Base-by-base conservation (phyloP, 345 rosid species). In the Nasturtium officinale region DNA sequence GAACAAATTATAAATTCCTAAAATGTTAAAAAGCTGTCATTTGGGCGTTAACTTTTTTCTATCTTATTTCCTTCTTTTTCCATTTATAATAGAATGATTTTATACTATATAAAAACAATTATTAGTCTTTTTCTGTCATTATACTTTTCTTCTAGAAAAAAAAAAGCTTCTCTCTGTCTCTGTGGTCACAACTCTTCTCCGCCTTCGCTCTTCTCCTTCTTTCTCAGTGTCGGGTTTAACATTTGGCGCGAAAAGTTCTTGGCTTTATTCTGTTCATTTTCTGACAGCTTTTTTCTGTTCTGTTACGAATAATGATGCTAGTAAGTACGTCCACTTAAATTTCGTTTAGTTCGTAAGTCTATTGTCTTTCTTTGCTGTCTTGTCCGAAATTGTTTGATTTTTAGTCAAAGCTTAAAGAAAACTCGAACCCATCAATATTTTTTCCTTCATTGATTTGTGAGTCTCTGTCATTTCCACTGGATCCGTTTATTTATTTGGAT, bases 11-110 rank as follows among this genome's bases (percentile, higher is more conserved):
- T 64, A n/a, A 28, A 43, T 15, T 10, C 56, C 23, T 17, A 35
- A 67, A 50, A 61, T 61, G 32, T 28, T 33, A 42, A 68, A 68
- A 75, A 59, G 78, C 74, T 75, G 74, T 67, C 74, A 75, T 40
- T 63, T 52, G 59, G 72, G 35, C 6, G 59, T 73, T 65, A 74
- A 65, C 32, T 25, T 62, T 33, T 46, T 65, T 55, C 11, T 16
- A 65, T 58, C 71, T 45, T 55, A 55, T 65, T 45, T 65, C n/a
- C 29, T 54, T 72, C 1, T 15, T 64, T 23, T 65, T 35, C 5
- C 5, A 16, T 5, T 37, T 67, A 26, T 51, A 29, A 52, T 30
- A 20, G 17, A 60, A 68, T 61, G 52, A 58, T 59, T 59, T 20
- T 40, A 18, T 67, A 54, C 63, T 67, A 48, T n/a, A 74, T 46